A percentile compares a stretch with the other conserved stretches of the same genome.
phyloP scores from a whole-genome alignment of 75 land plant species.

The Pinus taeda region DNA sequence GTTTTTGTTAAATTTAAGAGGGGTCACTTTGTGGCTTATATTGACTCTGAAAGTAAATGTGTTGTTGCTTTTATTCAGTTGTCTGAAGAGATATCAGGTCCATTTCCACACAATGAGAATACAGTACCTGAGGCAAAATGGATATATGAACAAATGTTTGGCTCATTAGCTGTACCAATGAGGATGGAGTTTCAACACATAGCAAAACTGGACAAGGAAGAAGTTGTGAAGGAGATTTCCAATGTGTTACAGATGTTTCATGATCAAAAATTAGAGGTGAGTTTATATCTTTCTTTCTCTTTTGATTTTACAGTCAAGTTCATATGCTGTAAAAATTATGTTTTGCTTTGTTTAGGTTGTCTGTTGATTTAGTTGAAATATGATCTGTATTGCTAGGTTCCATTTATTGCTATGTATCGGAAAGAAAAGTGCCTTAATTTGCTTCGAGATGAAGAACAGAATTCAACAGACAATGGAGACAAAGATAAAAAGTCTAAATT shows the following conservation, averaged over 20 bases:
- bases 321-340: too few species aligned
- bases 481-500: constrained; percentile 25
- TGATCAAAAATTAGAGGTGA: constrained; percentile 65
- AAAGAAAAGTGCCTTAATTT: constrained; percentile 70
- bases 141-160: constrained; percentile 63
- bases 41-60: too few species aligned
- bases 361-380: too few species aligned
- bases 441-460: constrained; percentile 49
- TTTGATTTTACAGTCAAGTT: too few species aligned
- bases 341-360: too few species aligned
- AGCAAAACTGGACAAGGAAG: constrained; percentile 31
- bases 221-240: constrained; percentile 46
- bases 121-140: constrained; percentile 33
- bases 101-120: too few species aligned
- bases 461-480: constrained; percentile 18
- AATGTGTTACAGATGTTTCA: constrained; percentile 66
- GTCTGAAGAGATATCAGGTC: too few species aligned
- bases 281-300: too few species aligned
- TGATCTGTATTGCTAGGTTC: constrained; percentile 17
- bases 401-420: constrained; percentile 95
- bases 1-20: too few species aligned
- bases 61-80: too few species aligned
- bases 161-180: constrained; percentile 20
- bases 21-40: too few species aligned
- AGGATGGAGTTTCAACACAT: constrained; percentile 24